Evolutionary conservation across 192 early-diverging fungal species (phyloP).

Genomic region (Phycomyces nitens): DNA sequence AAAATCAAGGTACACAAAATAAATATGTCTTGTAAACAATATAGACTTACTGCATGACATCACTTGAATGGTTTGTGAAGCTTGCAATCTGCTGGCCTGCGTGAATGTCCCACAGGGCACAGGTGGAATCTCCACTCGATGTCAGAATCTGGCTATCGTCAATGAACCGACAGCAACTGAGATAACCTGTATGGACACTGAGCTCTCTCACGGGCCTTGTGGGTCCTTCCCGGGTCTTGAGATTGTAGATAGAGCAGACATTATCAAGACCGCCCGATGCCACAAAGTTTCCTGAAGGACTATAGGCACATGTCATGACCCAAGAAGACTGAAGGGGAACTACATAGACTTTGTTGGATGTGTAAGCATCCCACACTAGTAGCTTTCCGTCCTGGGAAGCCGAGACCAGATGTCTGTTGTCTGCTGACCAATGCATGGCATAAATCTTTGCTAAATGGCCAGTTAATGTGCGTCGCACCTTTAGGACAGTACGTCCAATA

Average conservation of each 20-base stretch:
- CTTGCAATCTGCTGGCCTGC: constrained; percentile 93
- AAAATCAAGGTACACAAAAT: no score
- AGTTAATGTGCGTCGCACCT: constrained; percentile 94
- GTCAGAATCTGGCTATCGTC: constrained; percentile 96
- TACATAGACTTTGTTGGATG: constrained; percentile 98
- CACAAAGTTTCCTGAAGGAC: constrained; percentile 95
- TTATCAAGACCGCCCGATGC: constrained; percentile 99
- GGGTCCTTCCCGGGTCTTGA: constrained; percentile 87
- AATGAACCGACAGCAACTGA: constrained; percentile 96
- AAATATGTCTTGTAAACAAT: no score
- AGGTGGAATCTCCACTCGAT: constrained; percentile 95
- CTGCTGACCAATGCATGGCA: constrained; percentile 60
- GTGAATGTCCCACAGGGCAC: constrained; percentile 99
- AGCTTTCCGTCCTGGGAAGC: constrained; percentile 99
- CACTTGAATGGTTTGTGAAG: constrained; percentile 97
- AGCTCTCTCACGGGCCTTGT: constrained; percentile 95
- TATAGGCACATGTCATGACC: constrained; percentile 99
- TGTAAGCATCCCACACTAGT: constrained; percentile 98
- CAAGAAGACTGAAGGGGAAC: constrained; percentile 98
- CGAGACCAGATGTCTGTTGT: constrained; percentile 94
- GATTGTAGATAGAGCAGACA: constrained; percentile 96
- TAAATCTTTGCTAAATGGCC: constrained; percentile 99
- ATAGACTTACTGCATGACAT: constrained; percentile 85
- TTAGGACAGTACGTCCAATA: constrained; percentile 82
- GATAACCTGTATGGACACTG: constrained; percentile 91